Base-by-base conservation (phyloP, 1,284 basidiomycete species). In the Trichosporon sp. region DNA sequence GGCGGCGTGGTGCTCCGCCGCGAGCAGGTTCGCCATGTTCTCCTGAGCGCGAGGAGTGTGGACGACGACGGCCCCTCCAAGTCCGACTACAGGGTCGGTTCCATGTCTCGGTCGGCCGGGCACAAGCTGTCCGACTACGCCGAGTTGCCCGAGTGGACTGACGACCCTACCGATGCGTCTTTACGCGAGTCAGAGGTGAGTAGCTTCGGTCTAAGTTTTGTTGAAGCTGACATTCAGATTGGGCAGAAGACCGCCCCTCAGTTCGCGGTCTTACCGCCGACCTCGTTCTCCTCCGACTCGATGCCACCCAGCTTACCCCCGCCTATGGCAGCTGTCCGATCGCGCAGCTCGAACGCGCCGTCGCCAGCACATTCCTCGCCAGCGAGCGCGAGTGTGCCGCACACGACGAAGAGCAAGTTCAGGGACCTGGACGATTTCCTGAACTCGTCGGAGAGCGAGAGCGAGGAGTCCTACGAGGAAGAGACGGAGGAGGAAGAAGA, bases 11-110 rank as follows among this genome's bases (percentile, higher is more conserved):
- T 93, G 1, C 84, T 96, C 46, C 85, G 94, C 68, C 86, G 89
- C 59, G 93, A 94, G 77, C 94, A 96, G 80, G 90, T 94, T 26
- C 87, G 86, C 70, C 85, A 92, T 56, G 89, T 96, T 0, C 82
- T 96, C 56, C 91, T 94, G 70, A 89, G 92, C 32, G 90, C 91
- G 6, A 91, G 93, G 77, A 71, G 75, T 6, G 71, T 74, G 1
- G 70, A 65, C 4, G 75, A 78, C 35, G 77, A 76, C 37, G 76
- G 80, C 32, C 31, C 31, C 12, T 21, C 11, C 7, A 35, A 35
- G 31, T 14, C 59, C 14, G 16, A n/a, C 10, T 37, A n/a, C 59
- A 14, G 59, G 12, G 77, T 84, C 26, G 83, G 80, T 12, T 79
- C 81, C 4, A 72, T 84, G 72, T 83, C 83, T 0, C 77, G 81